Evolutionary conservation across 1,139 yeast species (phyloP).

Genomic region (Kluyveromyces sp.): DNA sequence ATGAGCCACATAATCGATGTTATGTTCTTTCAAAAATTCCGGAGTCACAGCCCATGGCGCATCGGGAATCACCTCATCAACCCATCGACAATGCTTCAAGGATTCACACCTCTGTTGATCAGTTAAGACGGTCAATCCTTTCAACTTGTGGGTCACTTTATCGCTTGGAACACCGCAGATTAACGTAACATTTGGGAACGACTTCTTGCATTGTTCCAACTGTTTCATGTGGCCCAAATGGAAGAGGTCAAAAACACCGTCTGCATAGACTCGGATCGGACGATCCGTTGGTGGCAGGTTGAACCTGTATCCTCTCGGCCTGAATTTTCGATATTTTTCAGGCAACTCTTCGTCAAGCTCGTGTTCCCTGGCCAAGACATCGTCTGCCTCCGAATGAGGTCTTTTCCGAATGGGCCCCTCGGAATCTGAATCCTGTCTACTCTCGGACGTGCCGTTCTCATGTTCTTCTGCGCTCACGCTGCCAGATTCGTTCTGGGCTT

Average conservation of each 20-base stretch:
- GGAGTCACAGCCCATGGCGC: slow-evolving; percentile 96
- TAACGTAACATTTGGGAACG: slow-evolving; percentile 75
- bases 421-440: slow-evolving; percentile 6
- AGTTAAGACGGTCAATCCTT: slow-evolving; percentile 85
- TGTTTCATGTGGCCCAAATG: slow-evolving; percentile 98
- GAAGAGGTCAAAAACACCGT: slow-evolving; percentile 93
- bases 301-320: slow-evolving; percentile 65
- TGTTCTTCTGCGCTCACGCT: neutral
- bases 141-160: slow-evolving; percentile 80
- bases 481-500: slow-evolving; percentile 10
- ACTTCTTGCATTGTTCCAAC: slow-evolving; percentile 89
- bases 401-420: slow-evolving; percentile 11
- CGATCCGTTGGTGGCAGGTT: slow-evolving; percentile 81
- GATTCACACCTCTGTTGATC: slow-evolving; percentile 88
- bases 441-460: slow-evolving; percentile 6
- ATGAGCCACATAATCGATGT: slow-evolving; percentile 94
- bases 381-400: slow-evolving; percentile 31
- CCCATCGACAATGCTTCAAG: slow-evolving; percentile 89
- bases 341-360: slow-evolving; percentile 56
- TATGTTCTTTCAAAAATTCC: slow-evolving; percentile 68
- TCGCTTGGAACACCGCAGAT: slow-evolving; percentile 93
- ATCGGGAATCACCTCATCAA: slow-evolving; percentile 86
- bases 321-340: slow-evolving; percentile 54
- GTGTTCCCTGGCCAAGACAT: slow-evolving; percentile 45
- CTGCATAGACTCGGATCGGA: slow-evolving; percentile 89